Evolutionary conservation across 768 basidiomycete species (phyloP).

Genomic region (Calocybe indica): DNA sequence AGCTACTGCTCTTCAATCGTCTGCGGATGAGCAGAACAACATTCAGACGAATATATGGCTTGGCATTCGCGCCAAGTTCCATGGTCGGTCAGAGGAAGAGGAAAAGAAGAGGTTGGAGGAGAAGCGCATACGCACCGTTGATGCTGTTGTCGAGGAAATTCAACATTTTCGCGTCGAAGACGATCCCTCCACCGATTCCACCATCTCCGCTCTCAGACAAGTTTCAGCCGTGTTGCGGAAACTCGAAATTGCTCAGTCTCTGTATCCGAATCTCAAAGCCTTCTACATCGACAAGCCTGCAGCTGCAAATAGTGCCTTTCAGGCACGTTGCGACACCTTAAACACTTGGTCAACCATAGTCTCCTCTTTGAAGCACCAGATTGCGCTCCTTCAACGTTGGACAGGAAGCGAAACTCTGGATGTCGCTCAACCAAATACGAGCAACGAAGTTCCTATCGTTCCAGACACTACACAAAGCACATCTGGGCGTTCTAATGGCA

Average conservation of each 20-base stretch:
- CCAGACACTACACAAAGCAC: slow-evolving; percentile 20
- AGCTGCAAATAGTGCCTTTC: slow-evolving; percentile 62
- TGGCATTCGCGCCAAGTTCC: slow-evolving; percentile 81
- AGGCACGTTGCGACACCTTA: slow-evolving; percentile 81
- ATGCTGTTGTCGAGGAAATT: slow-evolving; percentile 80
- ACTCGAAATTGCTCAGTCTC: slow-evolving; percentile 75
- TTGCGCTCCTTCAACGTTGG: slow-evolving; percentile 81
- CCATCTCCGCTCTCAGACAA: slow-evolving; percentile 48
- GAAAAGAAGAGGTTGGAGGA: slow-evolving; percentile 82
- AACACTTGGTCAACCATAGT: slow-evolving; percentile 92
- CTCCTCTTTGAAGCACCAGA: slow-evolving; percentile 76
- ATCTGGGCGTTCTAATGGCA: slow-evolving; percentile 9
- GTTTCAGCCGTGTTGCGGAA: slow-evolving; percentile 64
- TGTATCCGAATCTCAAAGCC: slow-evolving; percentile 81
- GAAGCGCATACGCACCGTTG: slow-evolving; percentile 72
- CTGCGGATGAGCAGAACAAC: slow-evolving; percentile 63
- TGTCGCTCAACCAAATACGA: slow-evolving; percentile 75
- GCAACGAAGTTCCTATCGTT: slow-evolving; percentile 46
- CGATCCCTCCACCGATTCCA: slow-evolving; percentile 28
- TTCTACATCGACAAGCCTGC: slow-evolving; percentile 73
- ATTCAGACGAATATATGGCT: slow-evolving; percentile 77
- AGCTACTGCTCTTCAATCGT: slow-evolving; percentile 67
- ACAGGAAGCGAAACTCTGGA: slow-evolving; percentile 90
- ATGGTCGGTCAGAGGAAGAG: slow-evolving; percentile 74
- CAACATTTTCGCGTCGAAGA: slow-evolving; percentile 59